Evolutionary conservation across 169 alveolate species (phyloP).

Genomic region (Perkinsus marinus): DNA sequence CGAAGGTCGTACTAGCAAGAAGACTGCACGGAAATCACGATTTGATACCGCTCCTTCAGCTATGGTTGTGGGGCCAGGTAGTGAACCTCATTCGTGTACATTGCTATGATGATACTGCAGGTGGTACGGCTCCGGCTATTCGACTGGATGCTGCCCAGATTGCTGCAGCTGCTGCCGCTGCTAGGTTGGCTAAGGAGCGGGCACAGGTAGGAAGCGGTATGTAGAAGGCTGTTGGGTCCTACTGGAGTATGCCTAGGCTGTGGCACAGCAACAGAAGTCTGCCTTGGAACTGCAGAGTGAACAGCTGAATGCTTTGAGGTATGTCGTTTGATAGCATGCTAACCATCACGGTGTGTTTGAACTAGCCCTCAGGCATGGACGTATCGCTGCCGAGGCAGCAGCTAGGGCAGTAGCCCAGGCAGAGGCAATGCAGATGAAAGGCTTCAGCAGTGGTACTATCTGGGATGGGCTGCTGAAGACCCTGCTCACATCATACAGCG

Average conservation of each 20-base stretch:
- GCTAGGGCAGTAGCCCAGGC: not conserved
- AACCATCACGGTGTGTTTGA: not conserved
- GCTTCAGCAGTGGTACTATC: not conserved
- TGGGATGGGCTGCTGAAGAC: too few relatives aligned
- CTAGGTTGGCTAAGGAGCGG: not conserved
- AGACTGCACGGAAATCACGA: not conserved
- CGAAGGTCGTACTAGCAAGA: not conserved
- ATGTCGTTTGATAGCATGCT: too few relatives aligned
- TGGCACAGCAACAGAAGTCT: not conserved
- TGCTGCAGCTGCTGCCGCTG: not conserved
- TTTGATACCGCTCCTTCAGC: not conserved
- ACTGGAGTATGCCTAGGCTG: not conserved
- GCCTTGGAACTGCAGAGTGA: not conserved
- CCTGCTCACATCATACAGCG: too few relatives aligned
- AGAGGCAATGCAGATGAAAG: not conserved
- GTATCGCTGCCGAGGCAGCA: not conserved
- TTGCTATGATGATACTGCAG: not conserved
- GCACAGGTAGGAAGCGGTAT: not conserved
- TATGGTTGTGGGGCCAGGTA: not conserved
- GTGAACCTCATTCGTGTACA: too few relatives aligned
- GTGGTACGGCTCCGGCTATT: not conserved
- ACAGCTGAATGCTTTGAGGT: not conserved
- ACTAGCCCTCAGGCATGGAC: not conserved
- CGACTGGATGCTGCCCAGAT: not conserved
- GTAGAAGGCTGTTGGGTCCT: too few relatives aligned